phyloP scores from a whole-genome alignment of 2,329 filamentous ascomycete genomes.

The Calonectria pseudoreteaudii region DNA sequence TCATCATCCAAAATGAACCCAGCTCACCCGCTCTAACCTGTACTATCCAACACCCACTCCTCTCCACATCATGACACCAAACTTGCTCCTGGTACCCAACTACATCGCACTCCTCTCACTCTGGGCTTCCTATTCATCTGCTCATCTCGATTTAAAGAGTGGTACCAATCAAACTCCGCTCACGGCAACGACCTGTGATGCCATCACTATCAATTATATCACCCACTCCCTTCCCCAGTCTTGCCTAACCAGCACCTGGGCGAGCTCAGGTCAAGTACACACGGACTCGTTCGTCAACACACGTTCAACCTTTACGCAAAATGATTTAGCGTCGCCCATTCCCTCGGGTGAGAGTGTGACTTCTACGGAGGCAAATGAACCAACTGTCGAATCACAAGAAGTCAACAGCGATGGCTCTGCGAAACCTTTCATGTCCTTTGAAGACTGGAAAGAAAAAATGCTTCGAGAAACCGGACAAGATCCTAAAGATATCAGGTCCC shows the following conservation, averaged over 20 bases:
- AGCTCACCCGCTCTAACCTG: too few species aligned
- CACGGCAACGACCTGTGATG: slow-evolving; percentile 4
- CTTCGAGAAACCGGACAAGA: slow-evolving; percentile 85
- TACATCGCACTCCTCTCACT: not conserved
- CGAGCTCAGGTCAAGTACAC: slow-evolving; percentile 44
- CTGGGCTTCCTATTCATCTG: not conserved
- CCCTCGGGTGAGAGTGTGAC: slow-evolving; percentile 14
- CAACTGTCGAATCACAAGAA: slow-evolving; percentile 28
- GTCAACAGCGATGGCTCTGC: slow-evolving; percentile 37
- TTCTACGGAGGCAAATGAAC: slow-evolving; percentile 8
- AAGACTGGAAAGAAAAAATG: slow-evolving; percentile 98
- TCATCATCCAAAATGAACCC: too few species aligned
- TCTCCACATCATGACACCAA: not conserved
- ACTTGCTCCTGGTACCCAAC: not conserved
- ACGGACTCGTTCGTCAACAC: slow-evolving; percentile 15
- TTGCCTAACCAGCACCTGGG: slow-evolving; percentile 76
- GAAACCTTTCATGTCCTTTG: slow-evolving; percentile 87
- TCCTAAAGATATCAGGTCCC: slow-evolving; percentile 72
- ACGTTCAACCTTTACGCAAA: not conserved
- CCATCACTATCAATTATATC: slow-evolving; percentile 76
- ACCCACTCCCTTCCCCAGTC: slow-evolving; percentile 82
- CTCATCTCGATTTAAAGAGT: not conserved
- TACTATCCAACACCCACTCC: too few species aligned
- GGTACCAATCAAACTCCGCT: not conserved
- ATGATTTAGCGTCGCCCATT: slow-evolving; percentile 19